Percentiles rank a stretch among this genome's conserved stretches.
phyloP scores from a whole-genome alignment of 2,329 filamentous ascomycete species.

The Dactylellina leptospora region DNA sequence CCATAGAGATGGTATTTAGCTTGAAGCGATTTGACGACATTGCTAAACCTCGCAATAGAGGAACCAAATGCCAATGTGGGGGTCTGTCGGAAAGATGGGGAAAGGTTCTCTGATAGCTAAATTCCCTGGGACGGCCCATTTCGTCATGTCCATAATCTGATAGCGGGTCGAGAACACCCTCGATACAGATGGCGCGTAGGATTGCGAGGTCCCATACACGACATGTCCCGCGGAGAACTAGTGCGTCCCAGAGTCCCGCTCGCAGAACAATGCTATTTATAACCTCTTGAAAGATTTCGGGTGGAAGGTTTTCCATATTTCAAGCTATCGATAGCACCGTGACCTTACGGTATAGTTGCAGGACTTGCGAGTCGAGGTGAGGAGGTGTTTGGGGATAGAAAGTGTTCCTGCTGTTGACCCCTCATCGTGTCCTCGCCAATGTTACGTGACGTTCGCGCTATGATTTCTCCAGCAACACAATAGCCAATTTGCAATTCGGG shows the following conservation, averaged over 20 bases:
- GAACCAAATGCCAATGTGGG: constrained; percentile 20
- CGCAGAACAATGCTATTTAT: constrained; percentile 1
- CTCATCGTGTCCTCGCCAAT: too few species aligned
- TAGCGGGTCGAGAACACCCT: constrained; percentile 15
- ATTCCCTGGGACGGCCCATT: too few species aligned
- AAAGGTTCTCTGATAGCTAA: not conserved
- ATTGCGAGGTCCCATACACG: constrained; percentile 6
- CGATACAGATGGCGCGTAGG: constrained; percentile 25
- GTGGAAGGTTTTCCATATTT: constrained; percentile 18
- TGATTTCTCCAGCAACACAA: too few species aligned
- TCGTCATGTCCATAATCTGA: constrained; percentile 6
- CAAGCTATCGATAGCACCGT: too few species aligned
- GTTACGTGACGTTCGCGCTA: too few species aligned
- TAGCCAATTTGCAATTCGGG: too few species aligned
- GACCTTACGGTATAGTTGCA: too few species aligned
- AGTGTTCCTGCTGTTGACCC: too few species aligned
- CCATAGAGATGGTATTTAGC: constrained; percentile 1
- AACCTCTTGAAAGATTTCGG: constrained; percentile 19
- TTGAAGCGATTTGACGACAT: not conserved
- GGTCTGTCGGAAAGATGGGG: constrained; percentile 9
- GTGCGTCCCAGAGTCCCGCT: constrained; percentile 17
- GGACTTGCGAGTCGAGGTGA: too few species aligned
- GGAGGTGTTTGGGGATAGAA: too few species aligned
- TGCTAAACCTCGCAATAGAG: constrained; percentile 11
- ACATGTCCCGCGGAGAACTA: constrained; percentile 11